phyloP scores from a whole-genome alignment of 2,329 filamentous ascomycete species.

The Pseudodiploospora longispora region DNA sequence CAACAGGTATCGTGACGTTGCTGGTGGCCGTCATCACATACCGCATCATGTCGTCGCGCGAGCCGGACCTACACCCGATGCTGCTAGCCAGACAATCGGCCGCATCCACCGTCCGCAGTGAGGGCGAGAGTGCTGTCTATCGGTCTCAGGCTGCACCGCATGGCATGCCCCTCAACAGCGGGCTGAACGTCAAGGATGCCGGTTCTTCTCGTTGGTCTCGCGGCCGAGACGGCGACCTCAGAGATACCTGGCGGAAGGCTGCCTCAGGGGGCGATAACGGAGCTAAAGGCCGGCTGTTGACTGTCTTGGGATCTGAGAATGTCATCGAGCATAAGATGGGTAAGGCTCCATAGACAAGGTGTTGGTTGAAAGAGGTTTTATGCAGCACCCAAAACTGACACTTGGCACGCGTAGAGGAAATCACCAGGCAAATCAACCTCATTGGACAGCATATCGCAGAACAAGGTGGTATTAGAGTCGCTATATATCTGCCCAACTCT shows the following conservation, averaged over 20 bases:
- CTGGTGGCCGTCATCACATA: conserved; percentile 63
- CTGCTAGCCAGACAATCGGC: conserved; percentile 79
- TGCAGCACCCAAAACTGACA: conserved; percentile 5
- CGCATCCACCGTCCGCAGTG: conserved; percentile 69
- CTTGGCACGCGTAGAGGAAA: conserved; percentile 41
- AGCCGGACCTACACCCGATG: conserved; percentile 88
- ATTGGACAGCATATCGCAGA: conserved; percentile 71
- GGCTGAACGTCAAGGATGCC: conserved; percentile 74
- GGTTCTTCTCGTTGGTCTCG: conserved; percentile 74
- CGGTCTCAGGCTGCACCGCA: conserved; percentile 78
- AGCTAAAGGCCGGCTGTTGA: conserved; percentile 65
- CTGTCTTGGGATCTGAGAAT: conserved; percentile 68
- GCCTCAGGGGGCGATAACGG: conserved; percentile 57
- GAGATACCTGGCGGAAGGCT: conserved; percentile 80
- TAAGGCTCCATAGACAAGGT: conserved; percentile 18
- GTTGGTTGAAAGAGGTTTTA: not conserved
- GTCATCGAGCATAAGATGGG: conserved; percentile 63
- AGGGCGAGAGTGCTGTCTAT: conserved; percentile 79
- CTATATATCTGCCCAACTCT: conserved; percentile 88
- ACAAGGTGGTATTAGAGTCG: conserved; percentile 66
- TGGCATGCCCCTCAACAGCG: conserved; percentile 69
- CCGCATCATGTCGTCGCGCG: conserved; percentile 60
- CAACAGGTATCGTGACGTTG: conserved; percentile 58
- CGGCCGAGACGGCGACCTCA: conserved; percentile 79
- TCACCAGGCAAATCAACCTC: conserved; percentile 80